These are phyloP conservation scores for Phanerochaete sordida DNA, from an alignment of 768 basidiomycete genomes.

Conservation along the genomic window DNA sequence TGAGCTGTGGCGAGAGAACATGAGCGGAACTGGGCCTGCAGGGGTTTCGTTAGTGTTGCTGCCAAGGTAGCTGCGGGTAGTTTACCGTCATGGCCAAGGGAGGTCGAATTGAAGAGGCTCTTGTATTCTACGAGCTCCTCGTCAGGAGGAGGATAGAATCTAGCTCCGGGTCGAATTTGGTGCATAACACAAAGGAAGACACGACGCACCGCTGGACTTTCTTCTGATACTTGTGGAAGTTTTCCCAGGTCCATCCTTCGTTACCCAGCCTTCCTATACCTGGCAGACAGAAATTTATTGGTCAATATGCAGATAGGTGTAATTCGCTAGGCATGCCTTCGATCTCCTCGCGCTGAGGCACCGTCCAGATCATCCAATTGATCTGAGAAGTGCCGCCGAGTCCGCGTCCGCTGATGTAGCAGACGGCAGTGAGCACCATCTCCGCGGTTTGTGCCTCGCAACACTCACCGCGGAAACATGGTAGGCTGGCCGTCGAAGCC, in stretches of 20 bases:
- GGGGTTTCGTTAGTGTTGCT: too few species aligned
- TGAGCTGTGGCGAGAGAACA: background rate
- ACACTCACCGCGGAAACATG: background rate
- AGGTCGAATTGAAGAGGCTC: background rate
- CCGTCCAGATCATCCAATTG: conserved; percentile 4
- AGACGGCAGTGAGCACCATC: background rate
- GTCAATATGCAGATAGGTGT: too few species aligned
- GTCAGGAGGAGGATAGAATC: background rate
- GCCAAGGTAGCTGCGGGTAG: too few species aligned
- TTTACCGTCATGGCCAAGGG: background rate
- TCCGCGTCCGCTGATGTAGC: conserved; percentile 1
- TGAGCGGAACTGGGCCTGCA: background rate
- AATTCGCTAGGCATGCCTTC: conserved; percentile 6
- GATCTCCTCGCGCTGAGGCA: background rate
- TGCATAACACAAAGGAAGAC: background rate
- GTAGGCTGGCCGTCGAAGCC: background rate
- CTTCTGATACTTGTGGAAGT: background rate
- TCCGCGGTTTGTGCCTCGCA: background rate
- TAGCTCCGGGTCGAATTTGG: background rate
- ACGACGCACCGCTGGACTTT: conserved; percentile 1
- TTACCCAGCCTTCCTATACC: conserved; percentile 7
- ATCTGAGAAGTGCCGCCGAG: conserved; percentile 5
- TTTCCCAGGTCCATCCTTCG: conserved; percentile 12
- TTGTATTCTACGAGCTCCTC: background rate
- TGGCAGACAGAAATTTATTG: background rate